Evolutionary conservation across 306 rosid species (phyloP).

Genomic region (Cucurbita pepo): DNA sequence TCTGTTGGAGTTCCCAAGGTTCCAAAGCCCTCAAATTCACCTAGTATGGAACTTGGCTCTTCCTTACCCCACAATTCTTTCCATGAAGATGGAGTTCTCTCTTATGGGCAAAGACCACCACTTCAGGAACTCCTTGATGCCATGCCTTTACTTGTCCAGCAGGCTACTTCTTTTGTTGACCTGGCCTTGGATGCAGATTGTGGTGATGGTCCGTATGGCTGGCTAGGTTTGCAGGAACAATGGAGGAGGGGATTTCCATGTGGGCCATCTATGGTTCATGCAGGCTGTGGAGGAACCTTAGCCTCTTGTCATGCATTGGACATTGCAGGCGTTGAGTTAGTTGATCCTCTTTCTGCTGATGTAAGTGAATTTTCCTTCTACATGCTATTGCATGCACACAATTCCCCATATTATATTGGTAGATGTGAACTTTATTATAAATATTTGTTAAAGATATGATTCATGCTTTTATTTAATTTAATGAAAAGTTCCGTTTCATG

Average conservation of each 20-base stretch:
- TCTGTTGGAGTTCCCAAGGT: conserved; percentile 67
- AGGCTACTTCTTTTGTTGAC: conserved; percentile 89
- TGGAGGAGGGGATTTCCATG: conserved; percentile 96
- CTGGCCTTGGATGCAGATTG: conserved; percentile 79
- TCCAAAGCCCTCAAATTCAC: conserved; percentile 55
- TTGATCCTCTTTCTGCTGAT: conserved; percentile 90
- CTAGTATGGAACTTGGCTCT: conserved; percentile 55
- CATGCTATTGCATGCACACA: conserved; percentile 4
- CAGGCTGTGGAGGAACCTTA: conserved; percentile 96
- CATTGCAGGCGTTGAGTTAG: conserved; percentile 95
- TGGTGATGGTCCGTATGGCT: conserved; percentile 95
- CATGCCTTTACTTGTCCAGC: conserved; percentile 75
- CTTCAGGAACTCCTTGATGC: conserved; percentile 98
- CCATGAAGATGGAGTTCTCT: conserved; percentile 75
- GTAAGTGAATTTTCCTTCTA: conserved; percentile 32
- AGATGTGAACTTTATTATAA: not conserved
- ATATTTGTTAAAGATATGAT: not conserved
- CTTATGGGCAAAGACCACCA: conserved; percentile 79
- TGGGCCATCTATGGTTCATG: conserved; percentile 94
- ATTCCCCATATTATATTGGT: not conserved
- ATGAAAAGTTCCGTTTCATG: no score
- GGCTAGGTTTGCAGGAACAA: conserved; percentile 94
- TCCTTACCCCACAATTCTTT: conserved; percentile 69
- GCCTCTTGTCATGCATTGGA: conserved; percentile 95
- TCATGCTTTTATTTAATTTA: not conserved